These are phyloP conservation scores for Allomyces macrogynus DNA, from an alignment of 192 early-diverging fungal genomes.

Conservation along the genomic window DNA sequence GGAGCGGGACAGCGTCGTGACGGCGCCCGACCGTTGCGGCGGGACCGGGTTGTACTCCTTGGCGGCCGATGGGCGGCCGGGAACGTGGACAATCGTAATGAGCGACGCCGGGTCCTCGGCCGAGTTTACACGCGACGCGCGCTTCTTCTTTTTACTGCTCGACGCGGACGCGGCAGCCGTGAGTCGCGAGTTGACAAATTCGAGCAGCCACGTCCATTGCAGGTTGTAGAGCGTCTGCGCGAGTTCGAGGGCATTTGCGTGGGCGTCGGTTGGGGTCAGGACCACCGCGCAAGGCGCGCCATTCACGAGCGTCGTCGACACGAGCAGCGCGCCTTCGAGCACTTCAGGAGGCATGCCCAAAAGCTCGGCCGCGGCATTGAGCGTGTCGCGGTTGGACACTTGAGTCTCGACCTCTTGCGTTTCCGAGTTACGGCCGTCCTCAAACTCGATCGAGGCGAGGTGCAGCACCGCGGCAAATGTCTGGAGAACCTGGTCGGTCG, in stretches of 20 bases:
- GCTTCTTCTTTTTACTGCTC: no score
- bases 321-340: constrained; percentile 56
- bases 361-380: constrained; percentile 58
- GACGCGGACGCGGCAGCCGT: constrained; percentile 27
- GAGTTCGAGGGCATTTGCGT: constrained; percentile 46
- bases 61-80: not conserved
- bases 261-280: constrained; percentile 49
- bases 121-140: constrained; percentile 22
- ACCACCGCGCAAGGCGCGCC: constrained; percentile 64
- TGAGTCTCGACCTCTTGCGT: constrained; percentile 48
- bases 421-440: constrained; percentile 32
- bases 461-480: constrained; percentile 65
- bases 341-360: constrained; percentile 52
- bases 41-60: no score
- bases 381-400: constrained; percentile 51
- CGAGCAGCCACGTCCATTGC: constrained; percentile 62
- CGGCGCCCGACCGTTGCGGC: no score
- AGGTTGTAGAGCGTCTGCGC: constrained; percentile 59
- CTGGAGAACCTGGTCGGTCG: constrained; percentile 65
- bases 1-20: no score
- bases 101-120: constrained; percentile 4
- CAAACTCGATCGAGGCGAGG: constrained; percentile 70
- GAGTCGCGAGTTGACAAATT: constrained; percentile 62
- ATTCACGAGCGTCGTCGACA: constrained; percentile 64
- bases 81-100: constrained; percentile 19